phyloP scores from a whole-genome alignment of 2,329 filamentous ascomycete genomes.

The Paecilomyces formosus region DNA sequence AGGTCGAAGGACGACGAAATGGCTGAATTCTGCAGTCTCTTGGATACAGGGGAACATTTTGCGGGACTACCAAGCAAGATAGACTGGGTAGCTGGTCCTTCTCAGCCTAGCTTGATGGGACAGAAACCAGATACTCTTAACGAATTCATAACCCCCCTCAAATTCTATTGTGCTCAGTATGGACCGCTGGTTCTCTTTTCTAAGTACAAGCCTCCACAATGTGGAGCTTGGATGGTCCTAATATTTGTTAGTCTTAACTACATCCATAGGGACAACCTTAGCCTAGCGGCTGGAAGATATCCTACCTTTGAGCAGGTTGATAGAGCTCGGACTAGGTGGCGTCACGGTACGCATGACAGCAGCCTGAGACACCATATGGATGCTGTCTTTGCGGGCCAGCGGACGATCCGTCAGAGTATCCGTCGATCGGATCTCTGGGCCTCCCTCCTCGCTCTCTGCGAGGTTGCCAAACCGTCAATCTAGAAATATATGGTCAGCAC shows the following conservation, averaged over 20 bases:
- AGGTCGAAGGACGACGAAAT: conserved; percentile 3
- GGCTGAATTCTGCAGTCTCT: conserved; percentile 3
- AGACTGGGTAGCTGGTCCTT: conserved; percentile 10
- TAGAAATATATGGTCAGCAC: conserved; percentile 22
- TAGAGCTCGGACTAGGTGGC: conserved; percentile 23
- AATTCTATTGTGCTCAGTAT: conserved; percentile 1
- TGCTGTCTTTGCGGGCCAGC: conserved; percentile 27
- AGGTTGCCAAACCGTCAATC: conserved; percentile 89
- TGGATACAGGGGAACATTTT: background rate
- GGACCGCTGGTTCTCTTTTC: conserved; percentile 3
- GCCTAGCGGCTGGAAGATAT: background rate
- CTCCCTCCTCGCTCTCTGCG: conserved; percentile 77
- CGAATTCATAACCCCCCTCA: background rate
- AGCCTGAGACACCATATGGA: conserved; percentile 24
- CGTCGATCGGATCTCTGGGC: conserved; percentile 51
- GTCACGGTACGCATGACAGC: conserved; percentile 21
- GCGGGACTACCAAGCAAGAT: conserved; percentile 10
- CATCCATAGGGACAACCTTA: background rate
- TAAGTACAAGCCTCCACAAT: conserved; percentile 20
- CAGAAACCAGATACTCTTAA: background rate
- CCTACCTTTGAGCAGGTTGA: conserved; percentile 34
- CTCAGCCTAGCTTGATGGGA: conserved; percentile 8
- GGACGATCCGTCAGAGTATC: conserved; percentile 51
- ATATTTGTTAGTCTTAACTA: background rate
- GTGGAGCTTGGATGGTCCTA: conserved; percentile 40